Conservation (phyloP, 257 asterid species). For the Ehretia macrophylla region DNA sequence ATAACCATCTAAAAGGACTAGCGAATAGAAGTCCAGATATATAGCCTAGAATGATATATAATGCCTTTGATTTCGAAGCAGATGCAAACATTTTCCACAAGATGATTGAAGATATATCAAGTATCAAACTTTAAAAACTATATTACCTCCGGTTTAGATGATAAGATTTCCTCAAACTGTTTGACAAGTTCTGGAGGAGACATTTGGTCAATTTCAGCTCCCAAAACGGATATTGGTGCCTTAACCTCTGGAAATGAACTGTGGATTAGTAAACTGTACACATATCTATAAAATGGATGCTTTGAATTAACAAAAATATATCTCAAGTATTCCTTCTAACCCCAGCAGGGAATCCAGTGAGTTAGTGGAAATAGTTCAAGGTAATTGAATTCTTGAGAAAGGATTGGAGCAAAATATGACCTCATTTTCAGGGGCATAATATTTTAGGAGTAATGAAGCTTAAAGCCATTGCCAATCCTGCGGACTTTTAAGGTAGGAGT, state of each 20-base stretch:
- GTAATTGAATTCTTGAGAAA: no score
- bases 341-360: no score
- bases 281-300: background rate
- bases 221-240: slow-evolving; percentile 51
- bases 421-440: no score
- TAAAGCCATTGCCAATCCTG: no score
- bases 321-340: background rate
- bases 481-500: no score
- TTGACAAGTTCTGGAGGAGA: slow-evolving; percentile 51
- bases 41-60: background rate
- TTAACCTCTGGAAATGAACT: slow-evolving; percentile 39
- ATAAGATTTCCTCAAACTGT: slow-evolving; percentile 41
- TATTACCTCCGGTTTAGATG: slow-evolving; percentile 52
- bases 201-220: slow-evolving; percentile 47
- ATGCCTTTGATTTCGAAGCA: background rate
- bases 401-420: no score
- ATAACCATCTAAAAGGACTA: background rate
- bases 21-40: no score
- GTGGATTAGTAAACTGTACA: background rate
- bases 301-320: background rate
- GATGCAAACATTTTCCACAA: background rate
- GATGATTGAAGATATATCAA: background rate
- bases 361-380: no score
- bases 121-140: background rate
- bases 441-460: background rate